Evolutionary conservation across 2,329 filamentous ascomycete species (phyloP), one percentile per base, ranked within the genome.

Genomic region (Emmonsiellopsis sp.): DNA sequence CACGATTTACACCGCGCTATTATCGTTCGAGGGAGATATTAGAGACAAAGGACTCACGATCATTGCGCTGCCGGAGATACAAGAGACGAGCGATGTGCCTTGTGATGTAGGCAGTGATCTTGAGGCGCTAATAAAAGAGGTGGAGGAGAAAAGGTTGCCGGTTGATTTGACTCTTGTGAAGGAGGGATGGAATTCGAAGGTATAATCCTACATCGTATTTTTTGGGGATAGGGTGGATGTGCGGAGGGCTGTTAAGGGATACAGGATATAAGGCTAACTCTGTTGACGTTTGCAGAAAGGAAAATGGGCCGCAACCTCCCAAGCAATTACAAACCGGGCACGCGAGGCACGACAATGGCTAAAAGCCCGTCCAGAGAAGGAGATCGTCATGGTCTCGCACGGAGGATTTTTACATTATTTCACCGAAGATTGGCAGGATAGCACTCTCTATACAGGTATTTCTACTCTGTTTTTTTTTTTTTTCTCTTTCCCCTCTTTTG

Each of bases 341-440:
- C 71, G 73, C n/a, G 76, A 75, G 26, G 81, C 82, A 5, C 75
- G 88, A 43, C 61, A 73, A 10, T 83, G 79, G 70, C 66, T 93
- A 56, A 72, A 71, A 61, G 63, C 58, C 8, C 63, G 73, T 26
- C 70, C 71, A 3, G 78, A 81, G 61, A 83, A 87, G 62, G 80
- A 92, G 61, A 80, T 95, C 31, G 82, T 85, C 0, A 77, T 90
- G 1, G 88, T 94, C 7, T 86, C 88, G 2, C 90, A 95, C 63
- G 90, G 90, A 1, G 87, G 86, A 1, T 87, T 91, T 61, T 67
- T 95, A 62, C 90, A 95, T 67, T 94, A 89, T 63, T 73, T 95
- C 58, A 93, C 88, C 0, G 81, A 90, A 60, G 89, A 95, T 63
- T 94, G 84, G 82, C 76, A 82, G 52, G 86, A 83, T 42, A 78